Base-by-base conservation (phyloP, 2,329 filamentous ascomycete species). In the Onygenales sp. region DNA sequence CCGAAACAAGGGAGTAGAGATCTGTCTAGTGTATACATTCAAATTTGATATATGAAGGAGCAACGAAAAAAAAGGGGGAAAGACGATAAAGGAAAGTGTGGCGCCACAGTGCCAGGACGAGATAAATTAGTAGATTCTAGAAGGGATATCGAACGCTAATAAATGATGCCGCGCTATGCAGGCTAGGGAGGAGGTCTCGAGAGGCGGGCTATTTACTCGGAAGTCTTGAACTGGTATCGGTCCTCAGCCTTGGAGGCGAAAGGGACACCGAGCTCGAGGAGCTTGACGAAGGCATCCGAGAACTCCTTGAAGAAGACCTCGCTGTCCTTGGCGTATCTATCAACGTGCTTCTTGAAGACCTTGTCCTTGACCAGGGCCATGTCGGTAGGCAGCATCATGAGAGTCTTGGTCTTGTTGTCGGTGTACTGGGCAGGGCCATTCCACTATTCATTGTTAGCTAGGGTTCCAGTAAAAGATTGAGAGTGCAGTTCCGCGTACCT, bases 361-460 rank as follows among this genome's bases (percentile, higher is more conserved):
- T 92, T 92, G 75, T 97, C 92, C 75, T 91, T 82, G 66, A 95
- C 75, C 54, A 97, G 78, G 54, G 86, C 86, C 74, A 94, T 84
- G 67, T 98, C 92, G 60, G 89, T 87, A 51, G 93, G 93, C 71
- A 98, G 78, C 92, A 98, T 97, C 93, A 98, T 97, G 64, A 97
- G 76, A 43, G 80, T 79, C 81, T 95, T 91, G 65, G 85, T 89
- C 66, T 78, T 82, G 76, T 87, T 87, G 75, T 97, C 91, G 75
- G 95, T 85, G 69, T 86, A 92, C 80, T 94, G 91, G 74, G 85
- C 84, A 60, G 90, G 90, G 32, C 93, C 92, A 64, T 91, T 83
- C 92, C 89, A 95, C 80, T 62, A 39, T 9, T 33, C 43, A 10
- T 32, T 14, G 33, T 35, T 35, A 21, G 43, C 21, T 35, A 33